Evolutionary conservation across 2,329 filamentous ascomycete genomes (phyloP), one percentile per base, ranked within the genome.

Genomic region (Xylaria sp.): DNA sequence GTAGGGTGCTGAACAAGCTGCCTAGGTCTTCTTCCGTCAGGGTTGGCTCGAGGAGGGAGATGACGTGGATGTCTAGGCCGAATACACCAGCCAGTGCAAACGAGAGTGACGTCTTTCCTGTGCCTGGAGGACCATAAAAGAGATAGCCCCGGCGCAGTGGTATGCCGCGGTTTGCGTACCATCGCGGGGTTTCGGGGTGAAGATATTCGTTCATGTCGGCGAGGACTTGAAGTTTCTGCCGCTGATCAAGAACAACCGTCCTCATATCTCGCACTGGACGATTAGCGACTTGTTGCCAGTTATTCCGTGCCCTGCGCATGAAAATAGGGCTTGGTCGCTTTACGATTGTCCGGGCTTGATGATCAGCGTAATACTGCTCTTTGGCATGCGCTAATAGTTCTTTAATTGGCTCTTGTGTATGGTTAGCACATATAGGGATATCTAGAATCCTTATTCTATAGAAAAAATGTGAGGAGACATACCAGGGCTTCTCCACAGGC

Each of bases 131-230:
- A 0, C 93, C 92, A 73, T 93, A 86, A 72, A 95, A 93, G 0
- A 95, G 85, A 74, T 94, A 95, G 0, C 93, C 93, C 36, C 93
- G 82, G 0, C 93, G 86, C 62, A 94, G 89, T 0, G 92, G 92
- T 36, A 95, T 93, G 0, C 92, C 92, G 1, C 91, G 85, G 57
- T 89, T 89, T 0, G 91, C 88, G 75, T 95, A 95, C 91, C 92
- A 95, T 10, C 85, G 84, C 1, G 89, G 87, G 0, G 89, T 92
- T 0, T 85, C 82, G 0, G 92, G 91, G 63, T 93, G 88, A 0
- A 96, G 83, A 71, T 93, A 95, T 74, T 94, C 92, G 72, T 92
- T 92, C 75, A 95, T 90, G 74, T 96, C 93, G 31, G 83, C 82
- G 10, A 94, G 80, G 3, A 95, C 84, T 39, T 85, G 83, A 1